Evolutionary conservation across 2,329 filamentous ascomycete genomes (phyloP).

Genomic region (Penicillium sp.): DNA sequence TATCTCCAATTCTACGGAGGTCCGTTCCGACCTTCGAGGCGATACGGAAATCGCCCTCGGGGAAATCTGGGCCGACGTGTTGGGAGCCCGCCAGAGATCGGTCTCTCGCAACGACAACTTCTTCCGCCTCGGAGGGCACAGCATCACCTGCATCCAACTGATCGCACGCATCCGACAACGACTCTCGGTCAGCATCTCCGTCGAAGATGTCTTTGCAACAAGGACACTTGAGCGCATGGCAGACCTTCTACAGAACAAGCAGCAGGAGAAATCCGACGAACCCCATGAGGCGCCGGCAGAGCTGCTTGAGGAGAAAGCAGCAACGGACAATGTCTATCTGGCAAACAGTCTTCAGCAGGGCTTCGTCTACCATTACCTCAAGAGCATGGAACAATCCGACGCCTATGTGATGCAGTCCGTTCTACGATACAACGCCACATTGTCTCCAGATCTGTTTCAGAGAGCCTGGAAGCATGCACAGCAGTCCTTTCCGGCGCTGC

Average conservation of each 20-base stretch:
- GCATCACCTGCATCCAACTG: background rate
- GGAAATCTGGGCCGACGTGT: background rate
- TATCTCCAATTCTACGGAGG: background rate
- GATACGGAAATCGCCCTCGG: background rate
- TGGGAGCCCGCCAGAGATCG: background rate
- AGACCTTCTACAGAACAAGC: background rate
- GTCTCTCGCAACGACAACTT: background rate
- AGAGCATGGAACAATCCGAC: background rate
- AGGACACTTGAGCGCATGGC: background rate
- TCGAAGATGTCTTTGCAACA: background rate
- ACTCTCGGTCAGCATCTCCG: background rate
- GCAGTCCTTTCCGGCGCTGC: background rate
- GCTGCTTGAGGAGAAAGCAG: background rate
- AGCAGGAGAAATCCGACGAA: background rate
- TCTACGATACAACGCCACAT: background rate
- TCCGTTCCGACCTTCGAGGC: background rate
- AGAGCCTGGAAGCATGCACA: background rate
- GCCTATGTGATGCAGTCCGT: background rate
- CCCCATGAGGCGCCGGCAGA: background rate
- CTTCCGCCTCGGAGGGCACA: background rate
- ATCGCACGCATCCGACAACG: background rate
- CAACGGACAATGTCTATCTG: background rate
- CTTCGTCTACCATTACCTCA: background rate
- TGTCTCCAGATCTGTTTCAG: background rate
- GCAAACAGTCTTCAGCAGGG: background rate